These are phyloP conservation scores for Paralagenidium karlingii DNA, from an alignment of 352 stramenopile genomes.

Conservation along the genomic window DNA sequence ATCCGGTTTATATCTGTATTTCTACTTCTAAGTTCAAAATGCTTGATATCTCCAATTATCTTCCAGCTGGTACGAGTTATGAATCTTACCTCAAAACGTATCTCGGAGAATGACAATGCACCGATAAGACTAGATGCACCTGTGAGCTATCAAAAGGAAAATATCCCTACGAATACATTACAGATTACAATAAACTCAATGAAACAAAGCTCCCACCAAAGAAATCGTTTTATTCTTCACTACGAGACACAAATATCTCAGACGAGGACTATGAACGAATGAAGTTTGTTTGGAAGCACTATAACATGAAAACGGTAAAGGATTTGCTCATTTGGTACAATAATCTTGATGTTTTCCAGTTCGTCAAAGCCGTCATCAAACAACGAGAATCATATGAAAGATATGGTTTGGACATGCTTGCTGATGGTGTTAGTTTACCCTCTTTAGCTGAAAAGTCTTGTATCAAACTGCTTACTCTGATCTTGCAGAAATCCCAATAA, in stretches of 20 bases:
- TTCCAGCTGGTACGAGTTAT: slow-evolving; percentile 15
- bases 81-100: slow-evolving; percentile 13
- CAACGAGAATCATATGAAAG: slow-evolving; percentile 2
- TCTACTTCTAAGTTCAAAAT: slow-evolving; percentile 12
- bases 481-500: not conserved
- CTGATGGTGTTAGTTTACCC: slow-evolving; percentile 1
- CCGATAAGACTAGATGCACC: slow-evolving; percentile 13
- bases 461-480: slow-evolving; percentile 2
- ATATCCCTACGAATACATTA: slow-evolving; percentile 22
- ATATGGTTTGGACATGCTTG: slow-evolving; percentile 3
- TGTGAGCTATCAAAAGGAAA: slow-evolving; percentile 12
- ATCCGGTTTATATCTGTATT: slow-evolving; percentile 17
- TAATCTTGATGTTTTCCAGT: slow-evolving; percentile 18
- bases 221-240: slow-evolving; percentile 10
- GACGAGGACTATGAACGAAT: slow-evolving; percentile 14
- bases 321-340: slow-evolving; percentile 26
- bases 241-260: slow-evolving; percentile 6
- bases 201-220: slow-evolving; percentile 10
- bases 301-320: slow-evolving; percentile 17
- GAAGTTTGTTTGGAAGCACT: slow-evolving; percentile 14
- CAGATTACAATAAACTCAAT: slow-evolving; percentile 10
- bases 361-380: slow-evolving; percentile 8
- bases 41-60: slow-evolving; percentile 18
- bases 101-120: slow-evolving; percentile 14
- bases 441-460: slow-evolving; percentile 2